phyloP scores from a whole-genome alignment of 176 grass and related monocot genomes.

The Oryza glumipatula region DNA sequence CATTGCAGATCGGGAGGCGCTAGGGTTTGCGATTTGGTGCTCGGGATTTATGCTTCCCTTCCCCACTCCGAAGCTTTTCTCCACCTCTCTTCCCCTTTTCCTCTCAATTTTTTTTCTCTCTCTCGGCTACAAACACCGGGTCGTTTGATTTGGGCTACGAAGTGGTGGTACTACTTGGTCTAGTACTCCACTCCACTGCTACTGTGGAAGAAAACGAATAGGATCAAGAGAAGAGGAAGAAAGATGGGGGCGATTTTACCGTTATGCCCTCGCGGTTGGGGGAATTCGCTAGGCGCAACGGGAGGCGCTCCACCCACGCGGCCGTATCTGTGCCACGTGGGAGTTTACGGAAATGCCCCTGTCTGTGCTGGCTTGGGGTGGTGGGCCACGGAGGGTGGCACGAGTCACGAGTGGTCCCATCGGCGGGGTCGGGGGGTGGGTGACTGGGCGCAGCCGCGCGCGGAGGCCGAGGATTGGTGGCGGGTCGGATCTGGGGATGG shows the following conservation, averaged over 20 bases:
- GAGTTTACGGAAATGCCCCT: constrained; percentile 49
- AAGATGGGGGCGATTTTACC: constrained; percentile 39
- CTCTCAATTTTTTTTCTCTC: background rate
- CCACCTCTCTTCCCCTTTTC: no score
- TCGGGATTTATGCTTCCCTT: constrained; percentile 32
- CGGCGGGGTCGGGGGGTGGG: constrained; percentile 25
- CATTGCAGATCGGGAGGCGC: constrained; percentile 53
- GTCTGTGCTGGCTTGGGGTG: background rate
- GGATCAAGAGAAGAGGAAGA: background rate
- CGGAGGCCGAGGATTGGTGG: constrained; percentile 1
- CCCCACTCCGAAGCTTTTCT: constrained; percentile 12
- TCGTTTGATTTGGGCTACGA: constrained; percentile 50
- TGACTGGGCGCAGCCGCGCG: constrained; percentile 9
- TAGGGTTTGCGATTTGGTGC: constrained; percentile 57
- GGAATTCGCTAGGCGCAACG: constrained; percentile 24
- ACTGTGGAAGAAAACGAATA: constrained; percentile 18
- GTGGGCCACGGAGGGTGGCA: constrained; percentile 24
- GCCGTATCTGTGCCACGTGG: constrained; percentile 1
- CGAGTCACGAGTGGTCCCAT: constrained; percentile 42
- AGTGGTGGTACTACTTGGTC: constrained; percentile 25
- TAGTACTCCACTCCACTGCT: constrained; percentile 29
- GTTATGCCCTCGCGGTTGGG: constrained; percentile 18
- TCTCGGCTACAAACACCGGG: constrained; percentile 11
- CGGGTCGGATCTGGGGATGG: background rate
- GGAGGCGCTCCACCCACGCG: constrained; percentile 2